These are phyloP conservation scores for Wickerhamomyces sp. DNA, from an alignment of 1,139 yeast species.

Conservation along the genomic window DNA sequence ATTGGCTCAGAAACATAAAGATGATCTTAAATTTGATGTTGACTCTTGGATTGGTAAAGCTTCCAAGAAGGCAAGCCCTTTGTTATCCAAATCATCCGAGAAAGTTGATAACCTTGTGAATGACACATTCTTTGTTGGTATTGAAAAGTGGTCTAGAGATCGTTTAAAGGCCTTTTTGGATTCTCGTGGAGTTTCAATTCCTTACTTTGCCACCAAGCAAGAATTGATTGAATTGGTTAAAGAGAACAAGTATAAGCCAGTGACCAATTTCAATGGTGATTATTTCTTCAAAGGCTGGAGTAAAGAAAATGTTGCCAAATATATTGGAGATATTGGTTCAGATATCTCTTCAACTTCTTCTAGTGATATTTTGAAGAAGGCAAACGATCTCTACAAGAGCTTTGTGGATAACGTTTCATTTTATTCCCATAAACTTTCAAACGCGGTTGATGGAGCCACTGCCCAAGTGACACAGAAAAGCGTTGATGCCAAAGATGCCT, in stretches of 20 bases:
- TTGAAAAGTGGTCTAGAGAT: constrained; percentile 44
- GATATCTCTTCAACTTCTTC: constrained; percentile 27
- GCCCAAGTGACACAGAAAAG: constrained; percentile 17
- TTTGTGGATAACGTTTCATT: constrained; percentile 9
- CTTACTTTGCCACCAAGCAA: constrained; percentile 40
- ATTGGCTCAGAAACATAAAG: constrained; percentile 34
- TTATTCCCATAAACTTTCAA: constrained; percentile 13
- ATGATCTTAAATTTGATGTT: constrained; percentile 33
- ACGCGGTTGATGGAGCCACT: constrained; percentile 18
- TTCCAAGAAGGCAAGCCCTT: constrained; percentile 29
- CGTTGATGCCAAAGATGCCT: constrained; percentile 28
- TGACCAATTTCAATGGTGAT: constrained; percentile 30
- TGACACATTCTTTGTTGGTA: constrained; percentile 41
- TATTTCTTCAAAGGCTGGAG: constrained; percentile 44
- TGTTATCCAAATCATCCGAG: constrained; percentile 27
- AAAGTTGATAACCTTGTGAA: constrained; percentile 32
- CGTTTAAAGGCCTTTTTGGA: constrained; percentile 47
- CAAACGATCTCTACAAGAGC: constrained; percentile 22
- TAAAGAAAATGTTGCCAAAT: constrained; percentile 33
- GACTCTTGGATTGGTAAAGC: constrained; percentile 32
- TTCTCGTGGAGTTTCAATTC: constrained; percentile 44
- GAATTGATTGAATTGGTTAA: constrained; percentile 45
- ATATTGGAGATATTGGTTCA: constrained; percentile 35
- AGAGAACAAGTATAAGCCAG: constrained; percentile 38
- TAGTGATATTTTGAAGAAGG: constrained; percentile 32